Conservation (phyloP, 495 filamentous ascomycete genomes). For the Cetradonia linearis region DNA sequence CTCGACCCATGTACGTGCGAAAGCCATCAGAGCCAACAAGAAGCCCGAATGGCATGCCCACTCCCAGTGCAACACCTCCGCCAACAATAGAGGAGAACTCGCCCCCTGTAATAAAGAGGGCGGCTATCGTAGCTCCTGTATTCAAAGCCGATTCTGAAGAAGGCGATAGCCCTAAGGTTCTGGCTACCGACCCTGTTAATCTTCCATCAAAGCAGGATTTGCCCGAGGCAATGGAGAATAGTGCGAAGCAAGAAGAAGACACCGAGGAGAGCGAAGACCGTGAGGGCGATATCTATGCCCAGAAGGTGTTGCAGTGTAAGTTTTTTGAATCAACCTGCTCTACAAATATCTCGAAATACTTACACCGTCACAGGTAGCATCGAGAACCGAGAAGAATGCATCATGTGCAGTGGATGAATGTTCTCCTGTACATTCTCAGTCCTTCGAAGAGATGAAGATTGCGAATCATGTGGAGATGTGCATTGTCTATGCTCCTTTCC, state of each 20-base stretch:
- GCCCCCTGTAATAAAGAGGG: slow-evolving; percentile 32
- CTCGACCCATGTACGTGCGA: slow-evolving; percentile 51
- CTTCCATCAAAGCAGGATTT: slow-evolving; percentile 47
- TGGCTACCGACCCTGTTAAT: slow-evolving; percentile 57
- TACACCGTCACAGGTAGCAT: slow-evolving; percentile 47
- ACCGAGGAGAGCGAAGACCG: slow-evolving; percentile 55
- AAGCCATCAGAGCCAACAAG: slow-evolving; percentile 36
- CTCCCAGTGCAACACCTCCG: slow-evolving; percentile 40
- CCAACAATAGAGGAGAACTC: slow-evolving; percentile 39
- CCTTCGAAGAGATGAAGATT: background rate
- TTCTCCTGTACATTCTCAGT: background rate
- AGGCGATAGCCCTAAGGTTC: slow-evolving; percentile 62
- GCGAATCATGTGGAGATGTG: background rate
- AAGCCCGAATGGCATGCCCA: slow-evolving; percentile 47
- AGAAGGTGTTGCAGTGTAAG: slow-evolving; percentile 74
- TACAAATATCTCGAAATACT: background rate
- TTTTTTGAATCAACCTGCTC: background rate
- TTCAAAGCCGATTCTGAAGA: slow-evolving; percentile 63
- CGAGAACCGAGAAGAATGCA: slow-evolving; percentile 77
- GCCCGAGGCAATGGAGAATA: slow-evolving; percentile 39
- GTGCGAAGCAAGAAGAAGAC: slow-evolving; percentile 55
- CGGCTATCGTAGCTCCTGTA: slow-evolving; percentile 36
- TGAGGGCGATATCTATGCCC: slow-evolving; percentile 85
- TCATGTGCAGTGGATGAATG: slow-evolving; percentile 61
- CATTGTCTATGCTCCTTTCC: background rate